Evolutionary conservation across 2,329 filamentous ascomycete genomes (phyloP).

Genomic region (Xylaria multiplex): DNA sequence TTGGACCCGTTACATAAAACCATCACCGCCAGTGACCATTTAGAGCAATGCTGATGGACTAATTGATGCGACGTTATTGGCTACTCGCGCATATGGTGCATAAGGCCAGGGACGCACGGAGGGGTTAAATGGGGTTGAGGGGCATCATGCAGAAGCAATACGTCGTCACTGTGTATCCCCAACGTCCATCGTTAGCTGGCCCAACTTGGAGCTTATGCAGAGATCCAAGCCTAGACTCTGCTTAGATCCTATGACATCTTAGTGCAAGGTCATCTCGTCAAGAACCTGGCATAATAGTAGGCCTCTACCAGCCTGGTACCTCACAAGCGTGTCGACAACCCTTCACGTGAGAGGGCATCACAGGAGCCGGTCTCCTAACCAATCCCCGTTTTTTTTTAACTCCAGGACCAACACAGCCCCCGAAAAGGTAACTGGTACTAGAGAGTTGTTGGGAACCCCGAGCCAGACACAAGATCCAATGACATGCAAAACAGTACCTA

Average conservation of each 20-base stretch:
- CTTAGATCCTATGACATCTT: conserved; percentile 31
- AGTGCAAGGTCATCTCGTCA: conserved; percentile 11
- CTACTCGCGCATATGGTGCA: conserved; percentile 26
- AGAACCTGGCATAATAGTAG: conserved; percentile 20
- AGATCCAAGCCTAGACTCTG: conserved; percentile 13
- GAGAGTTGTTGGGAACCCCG: conserved; percentile 22
- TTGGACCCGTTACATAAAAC: conserved; percentile 5
- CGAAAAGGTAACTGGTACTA: conserved; percentile 24
- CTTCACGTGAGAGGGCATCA: conserved; percentile 23
- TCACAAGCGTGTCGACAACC: conserved; percentile 13
- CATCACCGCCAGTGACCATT: conserved; percentile 19
- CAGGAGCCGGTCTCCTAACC: conserved; percentile 10
- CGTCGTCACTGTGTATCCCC: conserved; percentile 32
- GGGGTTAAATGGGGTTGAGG: conserved; percentile 27
- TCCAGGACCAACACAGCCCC: conserved; percentile 2
- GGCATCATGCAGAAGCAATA: conserved; percentile 33
- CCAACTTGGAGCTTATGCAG: conserved; percentile 9
- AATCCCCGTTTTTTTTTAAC: conserved; percentile 12
- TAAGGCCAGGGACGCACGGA: conserved; percentile 23
- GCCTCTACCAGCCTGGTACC: conserved; percentile 31
- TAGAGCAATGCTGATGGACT: conserved; percentile 13
- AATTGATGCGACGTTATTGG: conserved; percentile 34
- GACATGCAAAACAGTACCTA: conserved; percentile 23
- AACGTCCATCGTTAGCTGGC: conserved; percentile 31
- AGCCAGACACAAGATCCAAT: conserved; percentile 25